These are phyloP conservation scores for Cryptococcus sp. DNA, from an alignment of 1,284 basidiomycete species.

Conservation along the genomic window DNA sequence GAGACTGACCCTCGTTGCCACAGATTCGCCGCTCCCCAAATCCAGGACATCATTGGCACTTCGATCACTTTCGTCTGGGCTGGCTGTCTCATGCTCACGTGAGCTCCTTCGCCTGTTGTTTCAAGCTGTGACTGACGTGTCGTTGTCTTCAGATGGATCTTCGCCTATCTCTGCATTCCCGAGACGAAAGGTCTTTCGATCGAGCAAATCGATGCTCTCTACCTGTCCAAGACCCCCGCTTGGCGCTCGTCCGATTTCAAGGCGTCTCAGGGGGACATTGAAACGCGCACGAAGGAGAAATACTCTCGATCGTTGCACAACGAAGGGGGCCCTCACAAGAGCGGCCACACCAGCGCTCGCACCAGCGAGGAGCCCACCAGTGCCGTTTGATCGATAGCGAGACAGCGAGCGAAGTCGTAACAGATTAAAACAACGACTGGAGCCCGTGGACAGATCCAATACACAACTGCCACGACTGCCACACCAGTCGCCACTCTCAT, in stretches of 20 bases:
- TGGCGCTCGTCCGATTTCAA: conserved; percentile 39
- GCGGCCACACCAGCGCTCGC: conserved; percentile 21
- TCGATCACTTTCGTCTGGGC: conserved; percentile 54
- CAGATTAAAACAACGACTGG: no score
- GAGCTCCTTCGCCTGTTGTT: conserved; percentile 6
- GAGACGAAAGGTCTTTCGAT: conserved; percentile 51
- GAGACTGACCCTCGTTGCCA: no score
- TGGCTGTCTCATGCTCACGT: conserved; percentile 40
- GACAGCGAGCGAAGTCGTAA: no score
- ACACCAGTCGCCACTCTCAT: no score
- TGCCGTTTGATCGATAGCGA: background rate
- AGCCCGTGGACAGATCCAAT: no score
- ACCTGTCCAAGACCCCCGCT: conserved; percentile 48
- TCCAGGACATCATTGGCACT: conserved; percentile 49
- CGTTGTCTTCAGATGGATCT: conserved; percentile 22
- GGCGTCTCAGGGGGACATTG: conserved; percentile 20
- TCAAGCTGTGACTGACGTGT: background rate
- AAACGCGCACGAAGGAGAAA: conserved; percentile 30
- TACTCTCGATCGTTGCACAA: conserved; percentile 30
- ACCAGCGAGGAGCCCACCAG: conserved; percentile 19
- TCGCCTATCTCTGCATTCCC: conserved; percentile 53
- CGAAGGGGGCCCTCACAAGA: conserved; percentile 23
- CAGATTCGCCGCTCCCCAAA: conserved; percentile 48
- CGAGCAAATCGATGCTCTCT: conserved; percentile 52
- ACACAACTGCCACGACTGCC: no score